Conservation (phyloP, 768 basidiomycete genomes). For the Dentipellis fragilis region DNA sequence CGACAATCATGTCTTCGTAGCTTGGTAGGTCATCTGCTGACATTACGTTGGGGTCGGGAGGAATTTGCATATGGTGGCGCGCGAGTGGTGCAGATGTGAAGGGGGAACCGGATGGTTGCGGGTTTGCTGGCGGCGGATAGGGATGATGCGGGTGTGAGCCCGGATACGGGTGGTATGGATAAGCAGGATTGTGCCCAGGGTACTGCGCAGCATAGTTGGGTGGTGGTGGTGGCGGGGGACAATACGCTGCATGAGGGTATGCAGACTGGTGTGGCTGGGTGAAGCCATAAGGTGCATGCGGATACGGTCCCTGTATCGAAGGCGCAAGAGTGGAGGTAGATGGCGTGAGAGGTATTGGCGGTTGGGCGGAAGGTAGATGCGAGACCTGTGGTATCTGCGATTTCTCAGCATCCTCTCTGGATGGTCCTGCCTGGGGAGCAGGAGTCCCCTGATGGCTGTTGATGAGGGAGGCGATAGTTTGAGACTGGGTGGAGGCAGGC, state of each 20-base stretch:
- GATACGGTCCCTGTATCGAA: constrained; percentile 23
- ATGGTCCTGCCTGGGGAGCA: not conserved
- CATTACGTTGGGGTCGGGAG: constrained; percentile 16
- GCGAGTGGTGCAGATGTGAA: constrained; percentile 12
- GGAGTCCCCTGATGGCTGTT: constrained; percentile 1
- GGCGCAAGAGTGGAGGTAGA: constrained; percentile 12
- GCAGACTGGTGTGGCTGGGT: constrained; percentile 32
- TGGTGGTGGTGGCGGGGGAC: constrained; percentile 51
- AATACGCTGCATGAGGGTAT: constrained; percentile 64
- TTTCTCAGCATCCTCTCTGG: not conserved
- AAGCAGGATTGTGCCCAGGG: constrained; percentile 20
- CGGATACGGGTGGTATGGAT: constrained; percentile 27
- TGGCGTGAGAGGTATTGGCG: constrained; percentile 9
- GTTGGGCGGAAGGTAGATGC: not conserved
- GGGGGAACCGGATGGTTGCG: constrained; percentile 14
- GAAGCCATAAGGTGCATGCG: constrained; percentile 48
- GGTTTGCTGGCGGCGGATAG: constrained; percentile 14
- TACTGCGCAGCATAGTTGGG: constrained; percentile 27
- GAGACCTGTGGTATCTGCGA: not conserved
- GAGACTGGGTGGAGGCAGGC: constrained; percentile 1
- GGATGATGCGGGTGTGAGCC: constrained; percentile 21
- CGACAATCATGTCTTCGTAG: constrained; percentile 89
- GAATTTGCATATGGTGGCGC: constrained; percentile 11
- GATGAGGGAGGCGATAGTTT: constrained; percentile 2
- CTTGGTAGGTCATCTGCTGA: constrained; percentile 56